Evolutionary conservation across 768 basidiomycete genomes (phyloP).

Genomic region (Xerocomus brunneocitrinus): DNA sequence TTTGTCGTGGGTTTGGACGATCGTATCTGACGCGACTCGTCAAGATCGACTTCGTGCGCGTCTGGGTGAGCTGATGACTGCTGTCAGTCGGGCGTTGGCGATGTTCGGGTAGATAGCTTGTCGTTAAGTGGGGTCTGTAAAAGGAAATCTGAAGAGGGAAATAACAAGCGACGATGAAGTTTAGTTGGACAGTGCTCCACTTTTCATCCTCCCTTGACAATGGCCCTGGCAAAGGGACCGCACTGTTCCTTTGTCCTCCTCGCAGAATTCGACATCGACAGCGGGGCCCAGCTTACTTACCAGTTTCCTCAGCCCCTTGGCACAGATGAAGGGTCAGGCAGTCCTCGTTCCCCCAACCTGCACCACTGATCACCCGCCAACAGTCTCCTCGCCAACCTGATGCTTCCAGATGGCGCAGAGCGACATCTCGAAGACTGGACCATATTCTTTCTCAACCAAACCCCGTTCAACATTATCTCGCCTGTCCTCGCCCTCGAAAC

Average conservation of each 20-base stretch:
- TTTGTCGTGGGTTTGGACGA: not conserved
- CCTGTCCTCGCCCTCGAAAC: conserved; percentile 75
- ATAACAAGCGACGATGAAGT: too few species aligned
- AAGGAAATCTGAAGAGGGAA: conserved; percentile 21
- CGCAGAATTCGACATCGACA: conserved; percentile 98
- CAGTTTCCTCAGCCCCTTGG: conserved; percentile 95
- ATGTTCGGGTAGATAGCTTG: conserved; percentile 9
- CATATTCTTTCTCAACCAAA: conserved; percentile 96
- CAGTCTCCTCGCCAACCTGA: conserved; percentile 91
- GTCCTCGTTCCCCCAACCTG: not conserved
- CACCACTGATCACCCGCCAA: conserved; percentile 2
- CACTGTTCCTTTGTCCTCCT: conserved; percentile 91
- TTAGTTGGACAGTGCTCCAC: not conserved
- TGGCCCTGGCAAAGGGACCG: conserved; percentile 46
- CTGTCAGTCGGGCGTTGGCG: conserved; percentile 26
- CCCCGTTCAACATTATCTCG: conserved; percentile 79
- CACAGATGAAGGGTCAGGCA: conserved; percentile 81
- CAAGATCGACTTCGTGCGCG: conserved; percentile 22
- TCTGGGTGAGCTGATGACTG: conserved; percentile 24
- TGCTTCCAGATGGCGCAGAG: conserved; percentile 98
- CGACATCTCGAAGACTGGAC: conserved; percentile 96
- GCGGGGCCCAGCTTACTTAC: conserved; percentile 89
- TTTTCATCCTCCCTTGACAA: not conserved
- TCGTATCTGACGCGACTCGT: conserved; percentile 14
- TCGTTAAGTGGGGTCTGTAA: conserved; percentile 11